Base-by-base conservation (phyloP, 306 rosid species). In the Macrotyloma uniflorum region DNA sequence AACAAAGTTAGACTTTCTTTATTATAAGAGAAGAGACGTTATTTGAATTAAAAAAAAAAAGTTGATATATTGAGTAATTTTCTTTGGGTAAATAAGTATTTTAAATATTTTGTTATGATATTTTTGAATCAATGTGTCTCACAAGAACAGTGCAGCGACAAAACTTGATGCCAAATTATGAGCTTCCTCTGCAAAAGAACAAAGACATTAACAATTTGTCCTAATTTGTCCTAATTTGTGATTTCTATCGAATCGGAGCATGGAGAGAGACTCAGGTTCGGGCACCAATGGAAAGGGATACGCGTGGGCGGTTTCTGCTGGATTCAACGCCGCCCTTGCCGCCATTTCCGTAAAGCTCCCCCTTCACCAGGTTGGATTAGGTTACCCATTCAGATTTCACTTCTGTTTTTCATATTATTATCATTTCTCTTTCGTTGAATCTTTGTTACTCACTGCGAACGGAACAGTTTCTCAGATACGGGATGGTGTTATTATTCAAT, bases 381-480 rank as follows among this genome's bases (percentile, higher is more conserved):
- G 0, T 11, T 42, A 70, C 32, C 16, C 36, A 11, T 58, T 26
- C 19, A 23, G n/a, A 24, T 33, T 32, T 20, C n/a, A 2, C 2
- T 74, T 55, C 26, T 20, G 1, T 20, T 8, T 14, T 51, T 18
- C 62, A n/a, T 20, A 18, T 13, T 18, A 15, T 24, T 14, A 9
- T 74, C 6, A 55, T 0, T 32, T 61, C 3, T 28, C 8, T 24
- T 58, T 33, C 4, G 4, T 72, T 72, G 35, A 14, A 51, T 53
- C 35, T 18, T 53, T 18, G 12, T 45, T n/a, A 19, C 11, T 20
- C 11, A 53, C 12, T 23, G 45, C 43, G 9, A 64, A 53, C 11
- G 32, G 10, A 58, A n/a, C 93, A 93, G 94, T 80, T 89, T 72
- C 18, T 86, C 32, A 90, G 86, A 87, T 90, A 83, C 70, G 87